Base-by-base conservation (phyloP, 1,284 basidiomycete species). In the Cutaneotrichosporon curvatum region DNA sequence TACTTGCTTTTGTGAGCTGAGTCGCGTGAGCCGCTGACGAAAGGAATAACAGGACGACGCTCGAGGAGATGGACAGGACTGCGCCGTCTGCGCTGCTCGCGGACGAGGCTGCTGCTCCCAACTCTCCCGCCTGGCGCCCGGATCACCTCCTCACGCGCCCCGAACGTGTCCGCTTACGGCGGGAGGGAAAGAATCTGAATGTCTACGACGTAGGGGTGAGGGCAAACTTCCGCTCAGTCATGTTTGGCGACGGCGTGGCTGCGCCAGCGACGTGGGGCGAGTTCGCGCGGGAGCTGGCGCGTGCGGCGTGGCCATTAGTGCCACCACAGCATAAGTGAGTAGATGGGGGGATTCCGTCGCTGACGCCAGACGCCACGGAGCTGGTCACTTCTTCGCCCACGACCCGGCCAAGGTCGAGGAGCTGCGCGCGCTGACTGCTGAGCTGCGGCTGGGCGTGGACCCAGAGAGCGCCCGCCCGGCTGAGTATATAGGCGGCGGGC, bases 1-100 rank as follows among this genome's bases (percentile, higher is more conserved):
- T 90, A 86, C 62, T 79, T 92, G 37, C 77, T 48, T 8, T 16
- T 78, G 85, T 87, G 58, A 60, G 85, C 48, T 10, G 21, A 10
- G n/a, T 10, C 12, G 16, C 16, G 10, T 36, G 4, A n/a, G 1
- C 1, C 4, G 21, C 45, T 51, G 40, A 52, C 37, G 12, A 16
- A 58, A 89, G 86, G 22, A 85, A 83, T 37, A 91, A 91, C 65
- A 84, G 87, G 67, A 89, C 87, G 4, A 91, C 87, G 0, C 60
- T 90, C 23, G 88, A 92, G 64, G 78, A 82, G 51, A 77, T 90
- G 32, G 81, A 85, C 0, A 45, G 52, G 4, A 86, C 84, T 62
- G 72, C 84, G 23, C 76, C 67, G 1, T 51, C 60, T 2, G 63
- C 59, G 9, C 51, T 64, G 1, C 58, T 64, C n/a, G 60, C 58